Conservation (phyloP, 768 basidiomycete species). For the Suillus hirtellus region DNA sequence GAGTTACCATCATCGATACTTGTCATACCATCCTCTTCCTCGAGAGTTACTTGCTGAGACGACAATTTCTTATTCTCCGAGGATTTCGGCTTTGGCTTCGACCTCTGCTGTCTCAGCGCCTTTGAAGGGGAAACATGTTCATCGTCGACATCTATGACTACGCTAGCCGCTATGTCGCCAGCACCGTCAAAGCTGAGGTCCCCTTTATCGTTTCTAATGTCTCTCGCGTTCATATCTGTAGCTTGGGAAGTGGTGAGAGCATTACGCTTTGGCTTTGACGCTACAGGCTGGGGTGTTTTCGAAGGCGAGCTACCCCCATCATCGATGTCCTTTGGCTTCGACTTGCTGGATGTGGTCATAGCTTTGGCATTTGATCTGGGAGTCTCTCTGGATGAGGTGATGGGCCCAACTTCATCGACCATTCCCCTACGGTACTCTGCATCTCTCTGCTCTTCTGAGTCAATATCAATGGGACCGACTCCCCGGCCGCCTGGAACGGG, state of each 20-base stretch:
- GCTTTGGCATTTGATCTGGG: not conserved
- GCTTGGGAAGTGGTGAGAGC: constrained; percentile 8
- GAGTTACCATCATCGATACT: not conserved
- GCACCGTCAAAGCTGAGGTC: constrained; percentile 12
- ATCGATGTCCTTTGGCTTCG: not conserved
- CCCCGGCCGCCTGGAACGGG: constrained; percentile 33
- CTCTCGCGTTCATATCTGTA: constrained; percentile 24
- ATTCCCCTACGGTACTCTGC: constrained; percentile 9
- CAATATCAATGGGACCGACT: constrained; percentile 24
- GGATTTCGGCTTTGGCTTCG: constrained; percentile 9
- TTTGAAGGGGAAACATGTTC: constrained; percentile 3
- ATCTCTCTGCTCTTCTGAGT: constrained; percentile 25
- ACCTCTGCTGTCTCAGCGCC: not conserved
- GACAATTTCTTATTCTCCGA: not conserved
- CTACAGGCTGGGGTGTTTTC: constrained; percentile 11
- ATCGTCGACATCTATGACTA: constrained; percentile 12
- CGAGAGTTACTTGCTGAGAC: not conserved
- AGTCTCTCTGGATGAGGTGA: not conserved
- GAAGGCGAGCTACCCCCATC: constrained; percentile 14
- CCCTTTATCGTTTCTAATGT: constrained; percentile 22
- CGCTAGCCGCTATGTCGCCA: constrained; percentile 8
- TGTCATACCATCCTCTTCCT: not conserved
- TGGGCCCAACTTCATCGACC: not conserved
- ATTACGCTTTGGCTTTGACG: constrained; percentile 12
- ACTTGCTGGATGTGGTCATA: not conserved